Percentiles rank a stretch among this genome's conserved stretches.
These are phyloP conservation scores for Myxozyma monticola DNA, from an alignment of 805 yeast genomes.

Conservation along the genomic window DNA sequence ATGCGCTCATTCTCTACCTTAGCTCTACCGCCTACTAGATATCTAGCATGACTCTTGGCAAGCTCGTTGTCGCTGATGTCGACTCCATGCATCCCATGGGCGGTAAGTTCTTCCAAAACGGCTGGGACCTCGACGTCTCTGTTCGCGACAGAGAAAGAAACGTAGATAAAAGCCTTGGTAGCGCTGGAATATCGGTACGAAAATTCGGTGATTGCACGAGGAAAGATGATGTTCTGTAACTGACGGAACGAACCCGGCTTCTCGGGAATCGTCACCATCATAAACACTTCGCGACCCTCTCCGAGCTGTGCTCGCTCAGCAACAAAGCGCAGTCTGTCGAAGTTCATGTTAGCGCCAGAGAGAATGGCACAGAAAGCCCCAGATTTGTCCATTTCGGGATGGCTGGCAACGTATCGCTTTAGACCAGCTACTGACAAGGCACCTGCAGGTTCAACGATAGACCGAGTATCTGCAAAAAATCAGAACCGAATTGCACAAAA, in stretches of 20 bases:
- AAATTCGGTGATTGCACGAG: conserved; percentile 91
- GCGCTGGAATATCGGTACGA: conserved; percentile 71
- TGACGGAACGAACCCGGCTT: conserved; percentile 83
- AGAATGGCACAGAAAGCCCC: conserved; percentile 80
- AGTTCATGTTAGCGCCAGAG: conserved; percentile 98
- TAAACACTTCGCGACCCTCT: conserved; percentile 93
- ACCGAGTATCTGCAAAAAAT: conserved; percentile 65
- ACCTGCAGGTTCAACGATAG: conserved; percentile 95
- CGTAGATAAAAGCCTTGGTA: conserved; percentile 70
- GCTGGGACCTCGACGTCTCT: conserved; percentile 69
- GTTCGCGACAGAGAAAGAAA: conserved; percentile 79
- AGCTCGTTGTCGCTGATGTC: conserved; percentile 91
- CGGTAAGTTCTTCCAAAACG: conserved; percentile 49
- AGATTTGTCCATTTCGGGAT: conserved; percentile 66
- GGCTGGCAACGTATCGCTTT: conserved; percentile 70
- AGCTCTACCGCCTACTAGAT: conserved; percentile 90
- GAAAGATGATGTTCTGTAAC: conserved; percentile 74
- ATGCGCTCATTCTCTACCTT: conserved; percentile 72
- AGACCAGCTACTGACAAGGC: conserved; percentile 95
- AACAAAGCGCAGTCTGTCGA: conserved; percentile 92
- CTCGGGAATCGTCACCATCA: conserved; percentile 89
- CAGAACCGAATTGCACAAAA: neutral
- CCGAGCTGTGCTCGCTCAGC: conserved; percentile 98
- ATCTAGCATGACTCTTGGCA: conserved; percentile 95
- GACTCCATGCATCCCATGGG: conserved; percentile 65